A percentile compares a stretch with the other conserved stretches of the same genome.
Conservation (phyloP, 2,329 filamentous ascomycete species). For the Fusarium bulbicola region DNA sequence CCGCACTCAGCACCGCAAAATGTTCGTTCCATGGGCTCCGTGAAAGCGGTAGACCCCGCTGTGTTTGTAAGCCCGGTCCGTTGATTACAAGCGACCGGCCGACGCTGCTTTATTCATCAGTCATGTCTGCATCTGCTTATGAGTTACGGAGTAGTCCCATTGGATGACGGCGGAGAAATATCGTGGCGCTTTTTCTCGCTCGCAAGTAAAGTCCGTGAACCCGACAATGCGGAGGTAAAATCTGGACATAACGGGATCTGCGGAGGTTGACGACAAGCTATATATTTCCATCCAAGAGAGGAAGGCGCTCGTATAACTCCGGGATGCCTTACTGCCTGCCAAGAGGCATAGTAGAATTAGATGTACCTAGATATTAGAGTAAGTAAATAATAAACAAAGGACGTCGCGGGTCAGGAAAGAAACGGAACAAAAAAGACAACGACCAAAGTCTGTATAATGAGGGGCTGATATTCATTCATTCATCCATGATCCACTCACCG, state of each 20-base stretch:
- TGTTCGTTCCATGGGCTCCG: not conserved
- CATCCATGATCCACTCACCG: constrained; percentile 9
- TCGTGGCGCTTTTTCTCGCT: constrained; percentile 33
- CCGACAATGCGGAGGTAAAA: constrained; percentile 33
- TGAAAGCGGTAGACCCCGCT: constrained; percentile 15
- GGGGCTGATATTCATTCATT: not conserved
- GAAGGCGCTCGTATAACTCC: constrained; percentile 12
- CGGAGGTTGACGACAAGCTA: constrained; percentile 13
- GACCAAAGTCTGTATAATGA: not conserved
- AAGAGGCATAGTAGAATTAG: not conserved
- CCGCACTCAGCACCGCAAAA: constrained; percentile 19
- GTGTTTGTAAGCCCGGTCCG: constrained; percentile 18
- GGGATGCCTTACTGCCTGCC: not conserved
- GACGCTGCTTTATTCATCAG: not conserved
- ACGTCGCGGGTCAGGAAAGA: not conserved
- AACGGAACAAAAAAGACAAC: not conserved
- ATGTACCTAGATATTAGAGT: not conserved
- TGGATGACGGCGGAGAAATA: constrained; percentile 1
- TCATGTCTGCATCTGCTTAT: not conserved
- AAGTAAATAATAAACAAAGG: not conserved
- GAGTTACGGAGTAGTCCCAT: not conserved
- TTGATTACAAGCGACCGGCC: constrained; percentile 3
- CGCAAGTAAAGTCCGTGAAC: constrained; percentile 37
- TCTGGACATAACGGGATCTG: constrained; percentile 18
- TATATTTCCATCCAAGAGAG: constrained; percentile 21